Percentiles rank a stretch among this genome's conserved stretches.
Conservation (phyloP, 1,139 yeast species). For the Casaregolazyma lundiana region DNA sequence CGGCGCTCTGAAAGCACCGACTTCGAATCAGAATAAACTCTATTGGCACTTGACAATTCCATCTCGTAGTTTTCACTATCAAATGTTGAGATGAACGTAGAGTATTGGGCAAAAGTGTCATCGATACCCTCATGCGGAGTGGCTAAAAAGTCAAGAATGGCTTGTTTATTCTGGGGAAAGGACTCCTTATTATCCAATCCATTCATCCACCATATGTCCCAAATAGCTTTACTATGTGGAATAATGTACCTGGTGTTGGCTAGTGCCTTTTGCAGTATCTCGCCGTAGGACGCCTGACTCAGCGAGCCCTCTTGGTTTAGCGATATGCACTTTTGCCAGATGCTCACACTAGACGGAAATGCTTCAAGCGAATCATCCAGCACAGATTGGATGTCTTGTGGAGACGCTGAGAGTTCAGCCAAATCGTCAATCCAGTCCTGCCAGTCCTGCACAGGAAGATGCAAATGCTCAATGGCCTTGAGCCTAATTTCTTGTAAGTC, state of each 20-base stretch:
- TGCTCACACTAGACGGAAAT: conserved; percentile 10
- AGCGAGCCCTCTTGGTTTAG: background rate
- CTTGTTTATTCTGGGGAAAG: conserved; percentile 17
- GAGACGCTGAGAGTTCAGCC: conserved; percentile 22
- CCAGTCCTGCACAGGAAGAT: conserved; percentile 23
- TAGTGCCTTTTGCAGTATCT: conserved; percentile 14
- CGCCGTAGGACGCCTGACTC: background rate
- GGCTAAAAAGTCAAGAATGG: conserved; percentile 34
- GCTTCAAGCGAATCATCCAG: conserved; percentile 14
- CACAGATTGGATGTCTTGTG: background rate
- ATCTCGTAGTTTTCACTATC: conserved; percentile 36
- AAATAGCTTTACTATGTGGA: conserved; percentile 36
- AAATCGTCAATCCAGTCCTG: conserved; percentile 26
- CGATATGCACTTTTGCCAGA: conserved; percentile 22
- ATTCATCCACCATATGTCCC: conserved; percentile 28
- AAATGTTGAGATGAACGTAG: conserved; percentile 40
- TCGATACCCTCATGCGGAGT: conserved; percentile 43
- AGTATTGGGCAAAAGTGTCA: conserved; percentile 42
- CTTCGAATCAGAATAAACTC: conserved; percentile 34
- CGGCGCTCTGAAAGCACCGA: conserved; percentile 22
- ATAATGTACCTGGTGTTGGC: conserved; percentile 37
- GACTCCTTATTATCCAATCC: background rate
- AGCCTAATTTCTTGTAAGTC: background rate
- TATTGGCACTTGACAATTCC: conserved; percentile 40
- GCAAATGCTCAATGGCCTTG: background rate